Evolutionary conservation across 257 asterid species (phyloP), one percentile per base, ranked within the genome.

Genomic region (Knoxia roxburghii): DNA sequence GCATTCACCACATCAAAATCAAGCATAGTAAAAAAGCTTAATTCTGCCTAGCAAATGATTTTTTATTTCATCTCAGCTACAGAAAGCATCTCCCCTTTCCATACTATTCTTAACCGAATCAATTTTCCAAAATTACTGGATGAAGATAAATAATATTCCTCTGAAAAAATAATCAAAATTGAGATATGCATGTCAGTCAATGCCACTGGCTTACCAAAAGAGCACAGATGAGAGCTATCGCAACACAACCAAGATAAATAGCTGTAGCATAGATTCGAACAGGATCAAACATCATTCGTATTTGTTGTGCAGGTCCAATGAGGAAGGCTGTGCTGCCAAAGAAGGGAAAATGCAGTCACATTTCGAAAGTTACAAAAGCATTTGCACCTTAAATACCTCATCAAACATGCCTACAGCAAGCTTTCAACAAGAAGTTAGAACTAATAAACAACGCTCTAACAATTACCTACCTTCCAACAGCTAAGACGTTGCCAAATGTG

Each of bases 291-390:
- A 90, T 90, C 99, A 93, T 85, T 68, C 92, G 81, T 59, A 86
- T 56, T 81, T 90, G 97, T 20, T 83, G 90, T 75, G 53, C 55
- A 58, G 91, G 85, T 75, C 99, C 97, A 70, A 84, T 78, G 72
- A 93, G 92, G 82, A 93, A 82, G 67, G 95, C 85, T 77, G 99
- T 90, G 92, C 97, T 93, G 99, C 85, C 91, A 73, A 76, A 21
- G 65, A 66, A 65, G 39, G 62, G 71, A 23, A 33, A 24, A 66
- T 56, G 23, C 49, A 18, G 54, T 30, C 49, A 59, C 46, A 49
- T 64, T 48, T 48, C 58, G 48, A 20, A 64, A 7, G 17, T 9
- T 12, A 46, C 51, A 37, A 2, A 9, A 37, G 41, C 41, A 37
- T 37, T 37, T 37, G 41, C 9, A 37, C 9, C 41, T 37, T 37